Percentiles rank a stretch among this genome's conserved stretches.
phyloP scores from a whole-genome alignment of 2,329 filamentous ascomycete species.

The Fusarium humuli region DNA sequence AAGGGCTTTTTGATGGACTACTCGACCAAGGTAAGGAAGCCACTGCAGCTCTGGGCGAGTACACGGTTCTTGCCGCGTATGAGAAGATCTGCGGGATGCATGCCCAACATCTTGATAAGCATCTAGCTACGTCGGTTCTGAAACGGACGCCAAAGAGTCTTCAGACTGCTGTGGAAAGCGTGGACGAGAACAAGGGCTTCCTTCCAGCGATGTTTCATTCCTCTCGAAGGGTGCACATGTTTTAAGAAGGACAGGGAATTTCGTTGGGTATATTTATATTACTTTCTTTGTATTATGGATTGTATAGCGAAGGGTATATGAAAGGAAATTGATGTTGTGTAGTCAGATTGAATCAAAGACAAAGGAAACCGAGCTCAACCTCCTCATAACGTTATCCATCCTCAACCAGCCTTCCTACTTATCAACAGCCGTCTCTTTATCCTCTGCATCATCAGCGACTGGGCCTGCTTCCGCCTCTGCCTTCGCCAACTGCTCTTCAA shows the following conservation, averaged over 20 bases:
- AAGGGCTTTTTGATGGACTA: background rate
- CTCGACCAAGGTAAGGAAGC: conserved; percentile 13
- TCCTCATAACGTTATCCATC: no score
- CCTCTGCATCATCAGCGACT: background rate
- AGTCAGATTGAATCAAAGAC: background rate
- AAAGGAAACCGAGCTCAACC: background rate
- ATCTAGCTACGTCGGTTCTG: background rate
- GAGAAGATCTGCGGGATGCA: conserved; percentile 9
- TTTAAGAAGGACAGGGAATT: background rate
- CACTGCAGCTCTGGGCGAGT: conserved; percentile 1
- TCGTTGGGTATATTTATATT: fast-evolving
- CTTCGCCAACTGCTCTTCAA: conserved; percentile 9
- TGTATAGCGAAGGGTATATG: background rate
- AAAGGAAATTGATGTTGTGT: background rate
- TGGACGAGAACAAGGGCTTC: conserved; percentile 8
- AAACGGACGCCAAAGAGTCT: background rate
- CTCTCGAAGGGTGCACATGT: conserved; percentile 3
- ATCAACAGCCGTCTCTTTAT: background rate
- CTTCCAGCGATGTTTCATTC: conserved; percentile 13
- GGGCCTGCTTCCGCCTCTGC: background rate
- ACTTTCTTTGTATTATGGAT: background rate
- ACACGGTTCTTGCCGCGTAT: background rate
- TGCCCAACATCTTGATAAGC: conserved; percentile 1
- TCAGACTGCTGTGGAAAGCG: conserved; percentile 1
- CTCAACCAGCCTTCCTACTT: no score